Evolutionary conservation across 805 yeast genomes (phyloP).

Genomic region (Teunomyces aglyptinius): DNA sequence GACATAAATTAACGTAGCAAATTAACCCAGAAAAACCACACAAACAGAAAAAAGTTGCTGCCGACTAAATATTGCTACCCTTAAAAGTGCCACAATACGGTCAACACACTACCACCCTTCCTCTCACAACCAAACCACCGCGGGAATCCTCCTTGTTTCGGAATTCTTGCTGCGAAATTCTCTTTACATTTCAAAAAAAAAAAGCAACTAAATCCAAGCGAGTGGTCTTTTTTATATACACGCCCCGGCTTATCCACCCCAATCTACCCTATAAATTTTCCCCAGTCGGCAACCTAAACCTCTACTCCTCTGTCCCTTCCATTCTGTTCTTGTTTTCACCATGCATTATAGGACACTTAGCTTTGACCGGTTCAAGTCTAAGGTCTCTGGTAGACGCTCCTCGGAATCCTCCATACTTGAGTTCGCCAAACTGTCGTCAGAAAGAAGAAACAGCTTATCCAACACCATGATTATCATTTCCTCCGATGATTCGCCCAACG

Average conservation of each 20-base stretch:
- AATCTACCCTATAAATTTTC: conserved; percentile 1
- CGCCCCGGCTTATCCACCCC: neutral
- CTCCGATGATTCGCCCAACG: conserved; percentile 4
- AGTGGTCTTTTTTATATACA: neutral
- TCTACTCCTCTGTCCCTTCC: neutral
- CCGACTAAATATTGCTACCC: too few species aligned
- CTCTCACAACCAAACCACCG: too few species aligned
- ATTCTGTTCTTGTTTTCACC: neutral
- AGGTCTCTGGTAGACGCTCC: conserved; percentile 25
- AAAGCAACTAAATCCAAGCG: neutral
- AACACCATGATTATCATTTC: conserved; percentile 19
- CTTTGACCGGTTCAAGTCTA: conserved; percentile 27
- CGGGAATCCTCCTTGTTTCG: too few species aligned
- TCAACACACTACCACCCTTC: too few species aligned
- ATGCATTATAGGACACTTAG: conserved; percentile 8
- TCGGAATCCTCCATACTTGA: conserved; percentile 25
- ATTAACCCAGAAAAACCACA: too few species aligned
- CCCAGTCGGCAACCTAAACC: neutral
- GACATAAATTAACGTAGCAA: too few species aligned
- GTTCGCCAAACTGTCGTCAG: conserved; percentile 12
- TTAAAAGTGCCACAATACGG: too few species aligned
- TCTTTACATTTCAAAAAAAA: neutral
- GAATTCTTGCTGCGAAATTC: neutral
- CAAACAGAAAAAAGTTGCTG: too few species aligned
- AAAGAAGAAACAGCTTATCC: conserved; percentile 20